Conservation (phyloP, 768 basidiomycete species). For the Pholiota conissans region DNA sequence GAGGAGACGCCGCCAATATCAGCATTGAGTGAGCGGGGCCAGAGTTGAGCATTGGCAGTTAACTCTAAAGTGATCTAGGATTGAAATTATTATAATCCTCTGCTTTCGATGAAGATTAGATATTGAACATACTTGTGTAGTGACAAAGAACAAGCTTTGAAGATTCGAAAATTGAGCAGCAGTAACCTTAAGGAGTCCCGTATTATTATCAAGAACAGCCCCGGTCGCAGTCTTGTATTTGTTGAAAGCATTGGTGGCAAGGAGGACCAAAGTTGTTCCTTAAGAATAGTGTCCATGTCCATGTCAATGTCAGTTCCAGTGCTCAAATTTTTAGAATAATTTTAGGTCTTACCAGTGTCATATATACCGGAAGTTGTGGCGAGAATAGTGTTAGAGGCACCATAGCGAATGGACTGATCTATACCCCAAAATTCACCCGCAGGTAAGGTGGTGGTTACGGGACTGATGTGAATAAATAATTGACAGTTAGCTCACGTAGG, state of each 20-base stretch:
- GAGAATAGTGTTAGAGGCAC: not conserved
- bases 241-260: conserved; percentile 2
- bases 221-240: not conserved
- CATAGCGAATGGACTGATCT: not conserved
- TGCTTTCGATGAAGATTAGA: not conserved
- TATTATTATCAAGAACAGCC: not conserved
- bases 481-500: not conserved
- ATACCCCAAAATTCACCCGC: not conserved
- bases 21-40: conserved; percentile 58
- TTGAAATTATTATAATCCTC: not conserved
- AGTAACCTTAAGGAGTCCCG: not conserved
- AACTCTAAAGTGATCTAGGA: conserved; percentile 52
- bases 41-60: conserved; percentile 64
- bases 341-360: not conserved
- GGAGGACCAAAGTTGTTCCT: not conserved
- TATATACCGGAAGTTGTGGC: not conserved
- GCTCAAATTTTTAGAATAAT: not conserved
- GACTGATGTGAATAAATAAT: not conserved
- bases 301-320: too few relatives aligned
- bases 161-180: not conserved
- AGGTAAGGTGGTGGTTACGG: not conserved
- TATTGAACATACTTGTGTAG: not conserved
- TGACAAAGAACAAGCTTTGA: not conserved
- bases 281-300: not conserved
- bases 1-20: conserved; percentile 50